Conservation (phyloP, 2,329 filamentous ascomycete species). For the Lasiodiplodia hormozganensis region DNA sequence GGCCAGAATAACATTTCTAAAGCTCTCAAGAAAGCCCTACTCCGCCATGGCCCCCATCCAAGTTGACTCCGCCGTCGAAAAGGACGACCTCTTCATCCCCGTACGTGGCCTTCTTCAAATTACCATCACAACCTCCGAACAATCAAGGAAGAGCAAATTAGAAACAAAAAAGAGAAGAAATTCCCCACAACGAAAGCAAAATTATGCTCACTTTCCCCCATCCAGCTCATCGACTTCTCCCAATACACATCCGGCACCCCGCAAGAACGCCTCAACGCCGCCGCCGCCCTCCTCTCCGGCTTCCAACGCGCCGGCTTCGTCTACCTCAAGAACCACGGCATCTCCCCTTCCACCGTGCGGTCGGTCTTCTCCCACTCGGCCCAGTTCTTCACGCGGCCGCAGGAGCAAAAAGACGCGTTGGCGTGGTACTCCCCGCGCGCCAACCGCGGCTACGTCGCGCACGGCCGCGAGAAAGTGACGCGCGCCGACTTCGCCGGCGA, state of each 20-base stretch:
- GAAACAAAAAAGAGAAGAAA: neutral
- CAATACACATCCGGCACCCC: conserved; percentile 69
- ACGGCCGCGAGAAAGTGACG: conserved; percentile 52
- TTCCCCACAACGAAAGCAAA: neutral
- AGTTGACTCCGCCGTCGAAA: conserved; percentile 44
- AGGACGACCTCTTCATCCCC: conserved; percentile 49
- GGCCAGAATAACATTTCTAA: neutral
- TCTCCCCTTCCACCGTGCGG: conserved; percentile 65
- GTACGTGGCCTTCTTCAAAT: conserved; percentile 33
- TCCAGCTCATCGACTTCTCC: conserved; percentile 78
- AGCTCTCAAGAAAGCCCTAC: neutral
- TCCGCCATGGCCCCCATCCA: conserved; percentile 30
- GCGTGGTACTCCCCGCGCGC: conserved; percentile 53
- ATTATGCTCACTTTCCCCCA: neutral
- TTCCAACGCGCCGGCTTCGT: conserved; percentile 90
- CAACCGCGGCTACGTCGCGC: conserved; percentile 57
- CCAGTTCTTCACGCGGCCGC: conserved; percentile 47
- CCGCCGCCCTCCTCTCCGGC: conserved; percentile 74
- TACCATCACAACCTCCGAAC: neutral
- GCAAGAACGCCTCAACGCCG: conserved; percentile 66
- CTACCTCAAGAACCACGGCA: conserved; percentile 82
- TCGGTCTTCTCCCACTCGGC: conserved; percentile 63
- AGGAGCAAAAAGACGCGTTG: conserved; percentile 48
- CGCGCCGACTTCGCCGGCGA: conserved; percentile 44
- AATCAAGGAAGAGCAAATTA: neutral